Base-by-base conservation (phyloP, 2,329 filamentous ascomycete species). In the Fusarium pseudoanthophilum region DNA sequence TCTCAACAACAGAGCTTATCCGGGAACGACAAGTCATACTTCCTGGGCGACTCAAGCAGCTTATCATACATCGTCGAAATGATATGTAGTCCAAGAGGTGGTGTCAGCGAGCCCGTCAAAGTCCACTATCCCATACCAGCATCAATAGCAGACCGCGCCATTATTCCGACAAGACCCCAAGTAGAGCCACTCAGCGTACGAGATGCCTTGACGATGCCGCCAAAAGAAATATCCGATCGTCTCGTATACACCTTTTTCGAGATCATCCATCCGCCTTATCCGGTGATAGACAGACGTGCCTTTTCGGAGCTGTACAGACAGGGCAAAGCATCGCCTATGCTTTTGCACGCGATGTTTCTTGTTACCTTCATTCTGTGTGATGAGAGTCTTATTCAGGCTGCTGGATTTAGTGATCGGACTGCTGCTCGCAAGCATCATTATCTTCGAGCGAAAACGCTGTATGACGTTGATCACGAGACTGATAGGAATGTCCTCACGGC, bases 11-110 rank as follows among this genome's bases (percentile, higher is more conserved):
- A 55, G 24, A 39, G 30, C 11, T n/a, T 42, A 0, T 20, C 55
- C 1, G 20, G 43, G 2, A 67, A 64, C 7, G 48, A 59, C 11
- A 59, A 59, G 14, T 69, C 73, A 21, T 65, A 39, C 10, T 62
- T 60, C 4, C 55, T 74, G 2, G 70, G 73, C 11, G 73, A 71
- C 24, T 71, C 70, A 11, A 73, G 57, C 26, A 74, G 66, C 20
- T 37, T 75, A 11, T 75, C 70, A 14, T 74, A 73, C 39, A 75
- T 73, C n/a, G 52, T 75, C 10, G 72, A 75, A 10, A 64, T 75
- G n/a, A 75, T 74, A 8, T 73, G 67, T 4, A 64, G 60, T 11
- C 69, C 67, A 4, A 69, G 59, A 20, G 20, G 70, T 3, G 73
- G 73, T 11, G 53, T 59, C 9, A 71, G 70, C 11, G 70, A 71